Evolutionary conservation across 768 basidiomycete genomes (phyloP), one percentile per base, ranked within the genome.

Genomic region (Amanita pseudoporphyria): DNA sequence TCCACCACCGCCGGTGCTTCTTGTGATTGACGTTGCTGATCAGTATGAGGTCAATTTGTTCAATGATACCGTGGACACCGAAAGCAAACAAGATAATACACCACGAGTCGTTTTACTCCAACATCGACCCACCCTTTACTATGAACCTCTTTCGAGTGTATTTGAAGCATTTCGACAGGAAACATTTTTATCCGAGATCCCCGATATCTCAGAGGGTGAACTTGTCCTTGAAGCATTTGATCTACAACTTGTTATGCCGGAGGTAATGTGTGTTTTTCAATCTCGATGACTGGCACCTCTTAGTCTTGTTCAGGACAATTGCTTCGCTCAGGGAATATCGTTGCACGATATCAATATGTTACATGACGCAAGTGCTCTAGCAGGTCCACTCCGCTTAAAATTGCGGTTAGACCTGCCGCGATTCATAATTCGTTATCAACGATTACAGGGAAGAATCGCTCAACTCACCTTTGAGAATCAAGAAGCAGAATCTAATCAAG

Each of bases 141-240:
- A 88, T 56, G 86, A 88, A 60, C 80, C 86, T 24, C 60, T 90
- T 40, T 76, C 74, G 37, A 70, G 65, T 50, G 76, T 88, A 16
- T 88, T 89, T 57, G 82, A 82, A 49, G 82, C 81, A 49, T 65
- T 90, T 37, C 82, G 84, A 26, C 72, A 76, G 57, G 83, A 87
- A 49, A 73, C 77, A 42, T 60, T 67, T 48, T 58, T 86, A 26
- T 65, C 68, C 41, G 62, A 66, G 13, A 55, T 78, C 6, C 65
- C 72, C 26, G 71, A 76, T 28, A 61, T 79, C 40, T 58, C 67
- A 18, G 76, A 81, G 39, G 77, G 74, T 47, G 87, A 89, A 63
- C 67, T 90, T 21, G 65, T 79, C 31, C 60, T 90, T 2, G 79
- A 86, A 45, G 83, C 84, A n/a, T 77, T 77, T 55, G 84, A 87